These are phyloP conservation scores for Melampsora abietis-canadensis DNA, from an alignment of 1,284 basidiomycete species.

Conservation along the genomic window DNA sequence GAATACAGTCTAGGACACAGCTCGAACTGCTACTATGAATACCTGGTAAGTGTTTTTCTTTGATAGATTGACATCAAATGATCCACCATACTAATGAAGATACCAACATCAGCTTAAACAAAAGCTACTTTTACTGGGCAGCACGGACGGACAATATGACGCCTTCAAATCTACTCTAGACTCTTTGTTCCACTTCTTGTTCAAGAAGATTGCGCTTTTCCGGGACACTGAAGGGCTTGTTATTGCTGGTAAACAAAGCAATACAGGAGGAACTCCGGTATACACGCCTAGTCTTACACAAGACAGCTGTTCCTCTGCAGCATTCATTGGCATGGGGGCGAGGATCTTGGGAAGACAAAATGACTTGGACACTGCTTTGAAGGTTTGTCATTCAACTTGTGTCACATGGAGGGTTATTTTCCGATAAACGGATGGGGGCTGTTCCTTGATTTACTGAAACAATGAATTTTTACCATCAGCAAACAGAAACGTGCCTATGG, in stretches of 20 bases:
- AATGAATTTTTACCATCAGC: conserved; percentile 1
- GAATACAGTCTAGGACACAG: conserved; percentile 23
- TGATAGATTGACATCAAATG: background rate
- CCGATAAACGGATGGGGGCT: background rate
- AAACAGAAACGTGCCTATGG: conserved; percentile 41
- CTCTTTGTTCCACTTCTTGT: conserved; percentile 30
- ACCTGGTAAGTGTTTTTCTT: conserved; percentile 11
- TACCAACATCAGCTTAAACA: conserved; percentile 15
- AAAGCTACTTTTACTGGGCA: conserved; percentile 21
- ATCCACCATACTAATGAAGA: no score
- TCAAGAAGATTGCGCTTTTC: conserved; percentile 21
- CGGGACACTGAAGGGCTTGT: conserved; percentile 11
- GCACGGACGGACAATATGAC: conserved; percentile 21
- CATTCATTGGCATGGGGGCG: conserved; percentile 60
- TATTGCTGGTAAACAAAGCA: conserved; percentile 32
- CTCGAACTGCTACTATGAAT: conserved; percentile 33
- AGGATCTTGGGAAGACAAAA: conserved; percentile 55
- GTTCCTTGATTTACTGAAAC: background rate
- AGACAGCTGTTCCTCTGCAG: conserved; percentile 58
- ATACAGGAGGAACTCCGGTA: background rate
- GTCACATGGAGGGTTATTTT: background rate
- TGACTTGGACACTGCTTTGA: conserved; percentile 53
- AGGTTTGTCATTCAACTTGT: conserved; percentile 25
- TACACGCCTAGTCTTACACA: conserved; percentile 30
- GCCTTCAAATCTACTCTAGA: conserved; percentile 5